phyloP scores from a whole-genome alignment of 768 basidiomycete genomes.

The Naematelia encephala region DNA sequence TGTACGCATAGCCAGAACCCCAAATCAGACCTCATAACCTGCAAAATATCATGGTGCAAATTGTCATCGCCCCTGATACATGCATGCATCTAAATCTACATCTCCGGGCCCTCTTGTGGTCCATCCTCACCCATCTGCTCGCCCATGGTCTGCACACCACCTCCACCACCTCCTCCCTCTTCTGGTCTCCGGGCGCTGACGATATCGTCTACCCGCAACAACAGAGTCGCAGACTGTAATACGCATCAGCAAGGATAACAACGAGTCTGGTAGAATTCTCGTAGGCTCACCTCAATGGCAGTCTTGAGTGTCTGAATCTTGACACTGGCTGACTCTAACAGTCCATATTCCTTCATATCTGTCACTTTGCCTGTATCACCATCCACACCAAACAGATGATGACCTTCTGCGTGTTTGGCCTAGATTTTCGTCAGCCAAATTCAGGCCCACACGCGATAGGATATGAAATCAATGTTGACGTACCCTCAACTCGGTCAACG shows the following conservation, averaged over 20 bases:
- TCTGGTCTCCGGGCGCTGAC: slow-evolving; percentile 55
- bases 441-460: background rate
- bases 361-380: slow-evolving; percentile 94
- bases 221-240: slow-evolving; percentile 75
- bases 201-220: slow-evolving; percentile 90
- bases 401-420: slow-evolving; percentile 93
- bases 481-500: slow-evolving; percentile 87
- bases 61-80: background rate
- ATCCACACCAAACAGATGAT: slow-evolving; percentile 88
- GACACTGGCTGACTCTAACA: slow-evolving; percentile 94
- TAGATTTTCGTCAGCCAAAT: slow-evolving; percentile 43
- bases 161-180: slow-evolving; percentile 42
- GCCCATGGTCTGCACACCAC: slow-evolving; percentile 50
- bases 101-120: slow-evolving; percentile 19
- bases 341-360: slow-evolving; percentile 90
- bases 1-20: no score
- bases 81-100: slow-evolving; percentile 6
- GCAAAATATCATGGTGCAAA: no score
- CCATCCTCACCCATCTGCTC: slow-evolving; percentile 32
- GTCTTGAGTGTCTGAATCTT: slow-evolving; percentile 98
- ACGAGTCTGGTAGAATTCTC: background rate
- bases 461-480: slow-evolving; percentile 50
- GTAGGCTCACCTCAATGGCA: slow-evolving; percentile 71
- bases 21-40: no score
- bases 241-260: background rate